Evolutionary conservation across 139 green algal species (phyloP).

Genomic region (Zygnema circumcarinatum): DNA sequence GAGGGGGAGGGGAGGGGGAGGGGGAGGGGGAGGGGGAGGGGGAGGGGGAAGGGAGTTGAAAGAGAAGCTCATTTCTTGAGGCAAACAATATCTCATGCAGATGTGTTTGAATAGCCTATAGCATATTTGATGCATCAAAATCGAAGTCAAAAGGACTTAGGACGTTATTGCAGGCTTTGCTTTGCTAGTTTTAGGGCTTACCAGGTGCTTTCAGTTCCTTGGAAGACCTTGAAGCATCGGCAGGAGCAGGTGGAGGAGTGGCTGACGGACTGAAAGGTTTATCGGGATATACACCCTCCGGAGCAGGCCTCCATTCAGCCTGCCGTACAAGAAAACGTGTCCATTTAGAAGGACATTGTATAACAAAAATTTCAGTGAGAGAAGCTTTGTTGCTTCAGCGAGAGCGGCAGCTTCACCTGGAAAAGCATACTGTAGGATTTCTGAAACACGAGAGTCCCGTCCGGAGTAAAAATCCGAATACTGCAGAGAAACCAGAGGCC

Average conservation of each 20-base stretch:
- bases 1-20: too few relatives aligned
- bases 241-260: neutral
- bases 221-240: neutral
- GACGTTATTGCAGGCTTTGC: too few relatives aligned
- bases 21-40: too few relatives aligned
- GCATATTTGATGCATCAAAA: too few relatives aligned
- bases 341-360: neutral
- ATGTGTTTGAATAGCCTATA: too few relatives aligned
- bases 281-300: slow-evolving; percentile 37
- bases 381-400: too few relatives aligned
- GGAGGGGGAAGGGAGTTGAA: too few relatives aligned
- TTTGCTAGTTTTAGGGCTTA: too few relatives aligned
- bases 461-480: slow-evolving; percentile 32
- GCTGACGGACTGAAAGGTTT: slow-evolving; percentile 1
- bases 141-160: too few relatives aligned
- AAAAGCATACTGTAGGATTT: slow-evolving; percentile 72
- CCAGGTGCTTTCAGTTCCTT: neutral
- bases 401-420: slow-evolving; percentile 24
- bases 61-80: too few relatives aligned
- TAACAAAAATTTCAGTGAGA: neutral
- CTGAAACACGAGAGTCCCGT: slow-evolving; percentile 69
- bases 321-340: neutral
- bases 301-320: slow-evolving; percentile 47
- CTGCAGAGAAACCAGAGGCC: neutral
- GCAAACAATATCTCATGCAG: too few relatives aligned